phyloP scores from a whole-genome alignment of 345 rosid species.

The Euclidium syriacum region DNA sequence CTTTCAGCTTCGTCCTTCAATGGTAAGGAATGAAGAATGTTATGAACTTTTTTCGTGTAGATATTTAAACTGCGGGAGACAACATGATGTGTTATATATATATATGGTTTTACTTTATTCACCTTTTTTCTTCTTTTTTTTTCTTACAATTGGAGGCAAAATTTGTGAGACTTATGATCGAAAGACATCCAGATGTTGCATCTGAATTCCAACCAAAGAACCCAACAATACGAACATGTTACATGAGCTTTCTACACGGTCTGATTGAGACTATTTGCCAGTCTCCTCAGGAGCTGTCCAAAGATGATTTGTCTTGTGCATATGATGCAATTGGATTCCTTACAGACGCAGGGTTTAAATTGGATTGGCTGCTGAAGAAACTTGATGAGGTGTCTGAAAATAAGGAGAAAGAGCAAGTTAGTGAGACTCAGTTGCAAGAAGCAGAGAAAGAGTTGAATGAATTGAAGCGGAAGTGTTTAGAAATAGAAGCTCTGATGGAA shows the following conservation, averaged over 20 bases:
- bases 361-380: constrained; percentile 28
- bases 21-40: neutral
- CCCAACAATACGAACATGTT: constrained; percentile 7
- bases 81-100: neutral
- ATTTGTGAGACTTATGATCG: constrained; percentile 8
- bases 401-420: neutral
- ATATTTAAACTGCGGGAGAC: neutral
- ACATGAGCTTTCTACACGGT: constrained; percentile 17
- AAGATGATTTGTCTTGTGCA: neutral
- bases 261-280: constrained; percentile 19
- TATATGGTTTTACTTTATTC: neutral
- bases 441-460: neutral
- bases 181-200: constrained; percentile 20
- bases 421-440: neutral
- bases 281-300: neutral
- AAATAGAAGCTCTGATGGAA: constrained; percentile 17
- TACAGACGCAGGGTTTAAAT: constrained; percentile 6
- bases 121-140: no score
- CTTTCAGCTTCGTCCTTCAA: neutral
- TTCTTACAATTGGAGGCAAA: neutral
- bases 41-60: no score
- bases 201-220: neutral
- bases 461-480: neutral
- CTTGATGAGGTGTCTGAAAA: neutral
- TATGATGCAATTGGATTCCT: neutral